Conservation (phyloP, 2,329 filamentous ascomycete species). For the Colletotrichum sp. region DNA sequence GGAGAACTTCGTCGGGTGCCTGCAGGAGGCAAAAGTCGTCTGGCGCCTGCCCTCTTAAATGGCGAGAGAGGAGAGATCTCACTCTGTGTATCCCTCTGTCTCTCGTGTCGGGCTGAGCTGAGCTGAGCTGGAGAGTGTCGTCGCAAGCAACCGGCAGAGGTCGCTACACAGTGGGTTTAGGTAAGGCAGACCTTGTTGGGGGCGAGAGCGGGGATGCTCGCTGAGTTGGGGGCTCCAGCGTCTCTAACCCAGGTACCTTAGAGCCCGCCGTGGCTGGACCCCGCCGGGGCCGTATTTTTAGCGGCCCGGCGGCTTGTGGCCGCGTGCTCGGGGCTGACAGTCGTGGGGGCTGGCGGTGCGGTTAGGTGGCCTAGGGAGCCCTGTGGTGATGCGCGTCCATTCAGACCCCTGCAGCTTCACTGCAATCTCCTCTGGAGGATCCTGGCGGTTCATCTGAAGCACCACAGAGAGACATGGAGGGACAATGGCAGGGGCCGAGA, state of each 20-base stretch:
- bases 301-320: slow-evolving; percentile 14
- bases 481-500: not conserved
- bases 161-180: not conserved
- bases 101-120: not conserved
- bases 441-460: not conserved
- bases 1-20: not conserved
- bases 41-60: not conserved
- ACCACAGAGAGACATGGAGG: not conserved
- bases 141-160: not conserved
- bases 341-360: slow-evolving; percentile 3
- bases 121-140: not conserved
- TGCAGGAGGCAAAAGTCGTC: not conserved
- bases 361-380: not conserved
- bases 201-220: slow-evolving; percentile 1
- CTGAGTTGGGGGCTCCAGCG: not conserved
- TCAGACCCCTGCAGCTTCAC: not conserved
- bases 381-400: not conserved
- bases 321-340: slow-evolving; percentile 7
- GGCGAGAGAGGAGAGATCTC: not conserved
- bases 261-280: not conserved
- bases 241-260: not conserved
- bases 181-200: not conserved
- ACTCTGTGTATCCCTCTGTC: not conserved
- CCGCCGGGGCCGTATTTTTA: slow-evolving; percentile 19
- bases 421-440: not conserved